A percentile compares a stretch with the other conserved stretches of the same genome.
Conservation (phyloP, 306 rosid species). For the Lagenaria siceraria region DNA sequence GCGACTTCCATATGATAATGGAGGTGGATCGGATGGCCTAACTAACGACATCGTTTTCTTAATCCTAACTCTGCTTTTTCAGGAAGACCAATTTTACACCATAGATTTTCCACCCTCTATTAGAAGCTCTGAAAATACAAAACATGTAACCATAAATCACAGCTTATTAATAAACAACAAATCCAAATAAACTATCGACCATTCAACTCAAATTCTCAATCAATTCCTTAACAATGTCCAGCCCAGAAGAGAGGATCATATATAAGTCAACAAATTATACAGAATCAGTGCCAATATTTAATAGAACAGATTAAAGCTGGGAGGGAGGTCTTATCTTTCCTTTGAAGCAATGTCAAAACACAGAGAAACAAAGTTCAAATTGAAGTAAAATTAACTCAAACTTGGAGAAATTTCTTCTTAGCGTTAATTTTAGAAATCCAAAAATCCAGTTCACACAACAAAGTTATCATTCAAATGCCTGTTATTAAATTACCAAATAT, state of each 20-base stretch:
- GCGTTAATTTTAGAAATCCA: neutral
- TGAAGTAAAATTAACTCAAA: neutral
- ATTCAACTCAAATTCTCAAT: neutral
- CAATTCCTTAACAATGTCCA: neutral
- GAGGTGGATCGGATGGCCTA: slow-evolving; percentile 41
- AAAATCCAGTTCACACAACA: neutral
- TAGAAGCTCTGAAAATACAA: neutral
- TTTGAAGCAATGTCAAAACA: neutral
- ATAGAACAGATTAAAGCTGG: neutral
- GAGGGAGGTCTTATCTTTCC: neutral
- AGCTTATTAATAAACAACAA: neutral
- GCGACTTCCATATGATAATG: slow-evolving; percentile 42
- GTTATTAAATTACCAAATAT: neutral
- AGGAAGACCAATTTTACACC: slow-evolving; percentile 8
- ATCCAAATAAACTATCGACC: neutral
- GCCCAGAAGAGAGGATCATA: neutral
- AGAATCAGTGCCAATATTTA: neutral
- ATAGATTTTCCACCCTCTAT: slow-evolving; percentile 4
- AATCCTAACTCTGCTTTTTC: slow-evolving; percentile 15
- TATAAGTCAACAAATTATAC: neutral
- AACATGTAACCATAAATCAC: neutral
- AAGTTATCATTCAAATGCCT: neutral
- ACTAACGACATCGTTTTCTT: slow-evolving; percentile 52
- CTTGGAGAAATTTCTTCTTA: neutral
- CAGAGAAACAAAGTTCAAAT: neutral